These are phyloP conservation scores for Chaetomiaceae sp. DNA, from an alignment of 2,329 filamentous ascomycete genomes.

Conservation along the genomic window DNA sequence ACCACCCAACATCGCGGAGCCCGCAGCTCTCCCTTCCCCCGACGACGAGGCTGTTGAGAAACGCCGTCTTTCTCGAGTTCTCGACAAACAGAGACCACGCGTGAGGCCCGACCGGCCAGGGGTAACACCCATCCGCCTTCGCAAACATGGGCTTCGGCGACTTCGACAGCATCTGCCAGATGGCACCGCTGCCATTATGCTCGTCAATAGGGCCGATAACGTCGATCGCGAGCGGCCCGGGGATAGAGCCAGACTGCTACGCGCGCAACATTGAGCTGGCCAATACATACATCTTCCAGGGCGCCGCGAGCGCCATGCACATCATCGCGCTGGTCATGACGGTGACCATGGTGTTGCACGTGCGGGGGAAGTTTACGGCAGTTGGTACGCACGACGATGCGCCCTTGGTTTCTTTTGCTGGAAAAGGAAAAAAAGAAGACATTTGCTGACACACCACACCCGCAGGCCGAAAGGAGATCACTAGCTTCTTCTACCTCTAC, in stretches of 20 bases:
- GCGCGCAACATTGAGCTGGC: conserved; percentile 91
- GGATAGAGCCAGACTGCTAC: conserved; percentile 88
- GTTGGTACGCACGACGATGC: no score
- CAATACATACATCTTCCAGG: conserved; percentile 98
- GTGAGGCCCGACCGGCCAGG: conserved; percentile 13
- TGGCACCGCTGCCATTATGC: conserved; percentile 82
- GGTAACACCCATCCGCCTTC: no score
- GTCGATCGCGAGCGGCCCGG: conserved; percentile 60
- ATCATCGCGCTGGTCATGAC: conserved; percentile 90
- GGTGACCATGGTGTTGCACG: conserved; percentile 94
- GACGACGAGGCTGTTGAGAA: no score
- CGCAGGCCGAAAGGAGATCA: conserved; percentile 60
- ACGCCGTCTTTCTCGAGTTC: no score
- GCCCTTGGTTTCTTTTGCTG: neutral
- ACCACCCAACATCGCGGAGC: no score
- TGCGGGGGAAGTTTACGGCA: conserved; percentile 95
- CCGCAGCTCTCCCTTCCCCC: no score
- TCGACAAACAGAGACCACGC: neutral
- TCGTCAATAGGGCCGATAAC: conserved; percentile 74
- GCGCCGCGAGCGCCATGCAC: conserved; percentile 84
- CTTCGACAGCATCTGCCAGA: conserved; percentile 80
- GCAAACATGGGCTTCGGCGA: conserved; percentile 70
- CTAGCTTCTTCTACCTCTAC: conserved; percentile 96
- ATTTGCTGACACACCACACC: conserved; percentile 5
- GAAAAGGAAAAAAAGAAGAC: conserved; percentile 30